Evolutionary conservation across 805 yeast genomes (phyloP).

Genomic region (Nakazawaea sp.): DNA sequence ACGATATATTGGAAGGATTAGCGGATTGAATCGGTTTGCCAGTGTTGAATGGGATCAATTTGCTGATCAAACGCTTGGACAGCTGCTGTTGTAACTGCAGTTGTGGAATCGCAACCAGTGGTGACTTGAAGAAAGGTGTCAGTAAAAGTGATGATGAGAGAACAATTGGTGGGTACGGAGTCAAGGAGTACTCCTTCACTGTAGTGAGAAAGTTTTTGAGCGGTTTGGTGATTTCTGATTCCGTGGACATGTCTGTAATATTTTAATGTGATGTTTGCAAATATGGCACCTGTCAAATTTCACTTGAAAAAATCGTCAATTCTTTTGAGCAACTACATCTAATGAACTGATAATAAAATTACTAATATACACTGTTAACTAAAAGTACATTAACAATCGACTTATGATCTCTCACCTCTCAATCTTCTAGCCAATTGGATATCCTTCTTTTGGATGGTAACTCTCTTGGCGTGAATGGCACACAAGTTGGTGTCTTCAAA

Average conservation of each 20-base stretch:
- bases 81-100: constrained; percentile 15
- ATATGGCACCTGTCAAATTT: too few relatives aligned
- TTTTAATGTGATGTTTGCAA: too few relatives aligned
- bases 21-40: constrained; percentile 7
- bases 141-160: constrained; percentile 24
- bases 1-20: constrained; percentile 33
- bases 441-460: constrained; percentile 97
- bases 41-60: constrained; percentile 7
- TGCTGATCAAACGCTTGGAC: constrained; percentile 1
- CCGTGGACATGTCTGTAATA: too few relatives aligned
- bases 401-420: constrained; percentile 90
- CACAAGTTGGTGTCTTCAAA: constrained; percentile 98
- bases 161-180: constrained; percentile 32
- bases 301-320: too few relatives aligned
- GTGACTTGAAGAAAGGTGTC: constrained; percentile 25
- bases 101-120: constrained; percentile 13
- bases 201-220: neutral
- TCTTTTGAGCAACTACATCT: too few relatives aligned
- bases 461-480: constrained; percentile 99
- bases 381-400: constrained; percentile 2
- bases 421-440: constrained; percentile 96
- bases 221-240: constrained; percentile 1
- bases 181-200: constrained; percentile 20
- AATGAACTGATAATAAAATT: too few relatives aligned
- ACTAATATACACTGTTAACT: constrained; percentile 10